Base-by-base conservation (phyloP, 148 eudicot species). In the Hydrangea macrophylla region DNA sequence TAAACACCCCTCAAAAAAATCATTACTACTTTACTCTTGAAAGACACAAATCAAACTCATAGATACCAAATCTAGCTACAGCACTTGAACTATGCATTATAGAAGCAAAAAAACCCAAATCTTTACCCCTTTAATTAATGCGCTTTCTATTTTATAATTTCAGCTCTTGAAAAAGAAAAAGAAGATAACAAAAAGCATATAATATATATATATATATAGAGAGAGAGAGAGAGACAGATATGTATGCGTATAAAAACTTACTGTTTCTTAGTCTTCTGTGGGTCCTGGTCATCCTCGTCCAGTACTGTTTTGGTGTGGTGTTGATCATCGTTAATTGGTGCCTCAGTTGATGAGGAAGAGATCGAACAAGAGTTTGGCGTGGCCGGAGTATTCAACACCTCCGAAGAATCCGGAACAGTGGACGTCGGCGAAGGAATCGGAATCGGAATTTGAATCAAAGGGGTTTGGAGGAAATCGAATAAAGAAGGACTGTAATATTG, bases 261-360 rank as follows among this genome's bases (percentile, higher is more conserved):
- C 95, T 75, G 71, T 79, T 80, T 84, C 62, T 79, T 84, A 56
- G 79, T 65, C 76, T 81, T 89, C 20, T 84, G 78, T 64, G 35
- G 80, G 63, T 71, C 81, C 0, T 77, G 72, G 9, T 75, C 80
- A n/a, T 67, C 77, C 12, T 69, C 73, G 12, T 45, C 71, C 1
- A 67, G 73, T 3, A 31, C 75, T 24, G 55, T 26, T 51, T 77
- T 59, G 1, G 39, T 45, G 40, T 61, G n/a, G n/a, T n/a, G n/a
- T n/a, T n/a, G 73, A 1, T 67, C 72, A n/a, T 73, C 80, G 17
- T 76, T 77, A 24, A 63, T 58, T 24, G 74, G 74, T 5, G 81
- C 81, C 58, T 86, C 96, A 0, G 59, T 72, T 0, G 95, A 89
- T 0, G 91, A 86, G 0, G 95, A 86, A 40, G 90, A 86, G 24